A percentile compares a stretch with the other conserved stretches of the same genome.
Conservation (phyloP, 164 flowering plant species). For the Vitis amurensis region DNA sequence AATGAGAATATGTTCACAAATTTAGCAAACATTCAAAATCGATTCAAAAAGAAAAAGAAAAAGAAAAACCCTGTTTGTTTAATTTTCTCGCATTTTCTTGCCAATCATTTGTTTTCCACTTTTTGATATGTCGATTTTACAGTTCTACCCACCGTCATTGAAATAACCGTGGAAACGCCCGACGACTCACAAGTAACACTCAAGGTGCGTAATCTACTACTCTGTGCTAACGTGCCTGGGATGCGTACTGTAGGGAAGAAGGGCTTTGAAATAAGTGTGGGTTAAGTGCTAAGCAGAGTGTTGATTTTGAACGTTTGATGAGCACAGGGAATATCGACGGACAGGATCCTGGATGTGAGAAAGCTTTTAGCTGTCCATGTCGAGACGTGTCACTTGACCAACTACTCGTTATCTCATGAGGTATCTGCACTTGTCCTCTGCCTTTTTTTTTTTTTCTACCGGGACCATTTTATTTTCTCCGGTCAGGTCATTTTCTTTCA, state of each 20-base stretch:
- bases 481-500: no score
- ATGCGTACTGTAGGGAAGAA: background rate
- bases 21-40: no score
- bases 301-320: background rate
- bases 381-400: conserved; percentile 84
- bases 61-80: conserved; percentile 56
- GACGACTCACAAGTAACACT: conserved; percentile 73
- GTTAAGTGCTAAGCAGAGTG: background rate
- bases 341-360: conserved; percentile 79
- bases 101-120: background rate
- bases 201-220: conserved; percentile 45
- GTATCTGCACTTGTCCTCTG: conserved; percentile 23
- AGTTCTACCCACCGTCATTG: conserved; percentile 84
- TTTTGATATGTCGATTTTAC: conserved; percentile 11
- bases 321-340: conserved; percentile 84
- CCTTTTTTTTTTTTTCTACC: no score
- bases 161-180: conserved; percentile 65
- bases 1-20: no score
- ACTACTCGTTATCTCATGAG: conserved; percentile 85
- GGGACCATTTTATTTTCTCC: no score
- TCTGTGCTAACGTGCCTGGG: background rate
- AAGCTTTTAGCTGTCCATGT: conserved; percentile 73
- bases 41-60: conserved; percentile 78
- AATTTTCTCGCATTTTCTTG: background rate
- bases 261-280: background rate